Conservation (phyloP, 345 rosid species). For the Microthlaspi erraticum region DNA sequence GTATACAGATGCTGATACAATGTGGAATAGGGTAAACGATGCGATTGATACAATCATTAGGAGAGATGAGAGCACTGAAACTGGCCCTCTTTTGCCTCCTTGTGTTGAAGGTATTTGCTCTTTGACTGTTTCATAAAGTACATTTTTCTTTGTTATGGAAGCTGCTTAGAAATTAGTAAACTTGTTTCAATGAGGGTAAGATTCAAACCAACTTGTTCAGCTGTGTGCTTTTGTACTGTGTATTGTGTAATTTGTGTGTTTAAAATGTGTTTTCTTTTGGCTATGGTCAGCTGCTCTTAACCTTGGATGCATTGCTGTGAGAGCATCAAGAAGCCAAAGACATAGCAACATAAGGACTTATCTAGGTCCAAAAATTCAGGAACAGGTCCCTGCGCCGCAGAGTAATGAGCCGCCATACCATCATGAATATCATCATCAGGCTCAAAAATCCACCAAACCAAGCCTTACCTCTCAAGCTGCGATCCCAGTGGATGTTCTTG, state of each 20-base stretch:
- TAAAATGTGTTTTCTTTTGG: background rate
- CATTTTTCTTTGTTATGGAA: background rate
- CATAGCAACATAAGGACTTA: constrained; percentile 83
- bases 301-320: constrained; percentile 87
- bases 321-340: constrained; percentile 98
- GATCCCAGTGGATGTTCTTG: constrained; percentile 26
- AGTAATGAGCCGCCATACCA: constrained; percentile 43
- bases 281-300: constrained; percentile 77
- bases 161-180: constrained; percentile 3
- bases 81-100: constrained; percentile 90
- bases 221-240: background rate
- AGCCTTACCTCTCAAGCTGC: constrained; percentile 20
- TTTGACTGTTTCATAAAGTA: constrained; percentile 32
- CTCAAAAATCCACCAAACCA: constrained; percentile 32
- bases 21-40: constrained; percentile 95
- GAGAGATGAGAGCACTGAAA: constrained; percentile 82
- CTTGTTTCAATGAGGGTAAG: background rate
- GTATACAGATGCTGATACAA: constrained; percentile 70
- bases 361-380: constrained; percentile 70
- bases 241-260: background rate
- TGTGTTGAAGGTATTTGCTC: constrained; percentile 85
- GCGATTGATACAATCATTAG: constrained; percentile 90
- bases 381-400: constrained; percentile 51
- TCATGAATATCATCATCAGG: constrained; percentile 45
- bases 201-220: background rate